Evolutionary conservation across 495 filamentous ascomycete genomes (phyloP).

Genomic region (Haplographium delicatum): DNA sequence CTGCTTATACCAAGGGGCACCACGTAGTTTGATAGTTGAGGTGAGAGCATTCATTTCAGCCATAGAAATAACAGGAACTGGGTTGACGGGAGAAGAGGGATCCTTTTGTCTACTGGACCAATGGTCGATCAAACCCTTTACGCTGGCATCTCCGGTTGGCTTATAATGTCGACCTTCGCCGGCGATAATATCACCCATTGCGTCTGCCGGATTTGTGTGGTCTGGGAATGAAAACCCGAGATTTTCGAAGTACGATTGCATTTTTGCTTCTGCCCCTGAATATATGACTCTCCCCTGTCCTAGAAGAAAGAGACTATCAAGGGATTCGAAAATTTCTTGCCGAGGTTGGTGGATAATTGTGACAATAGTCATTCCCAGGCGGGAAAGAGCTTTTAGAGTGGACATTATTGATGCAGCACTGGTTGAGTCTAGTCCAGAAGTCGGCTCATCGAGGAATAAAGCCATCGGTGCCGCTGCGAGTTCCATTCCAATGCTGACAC

Average conservation of each 20-base stretch:
- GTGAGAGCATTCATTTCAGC: conserved; percentile 24
- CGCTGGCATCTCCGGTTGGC: conserved; percentile 35
- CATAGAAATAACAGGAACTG: conserved; percentile 15
- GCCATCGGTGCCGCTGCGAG: conserved; percentile 79
- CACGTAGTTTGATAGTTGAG: conserved; percentile 31
- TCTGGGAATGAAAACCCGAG: conserved; percentile 56
- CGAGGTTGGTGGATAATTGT: conserved; percentile 91
- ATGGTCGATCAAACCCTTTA: conserved; percentile 35
- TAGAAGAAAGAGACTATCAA: conserved; percentile 61
- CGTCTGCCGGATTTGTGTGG: conserved; percentile 67
- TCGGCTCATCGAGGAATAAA: conserved; percentile 90
- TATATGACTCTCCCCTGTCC: conserved; percentile 65
- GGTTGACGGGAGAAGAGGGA: conserved; percentile 16
- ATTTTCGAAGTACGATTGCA: conserved; percentile 55
- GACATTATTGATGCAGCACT: conserved; percentile 82
- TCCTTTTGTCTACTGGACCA: conserved; percentile 30
- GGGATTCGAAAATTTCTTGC: conserved; percentile 76
- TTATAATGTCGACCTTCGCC: conserved; percentile 51
- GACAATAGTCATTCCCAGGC: conserved; percentile 78
- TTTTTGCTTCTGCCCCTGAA: conserved; percentile 50
- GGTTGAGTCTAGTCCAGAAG: conserved; percentile 78
- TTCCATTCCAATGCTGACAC: conserved; percentile 85
- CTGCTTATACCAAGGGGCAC: conserved; percentile 43
- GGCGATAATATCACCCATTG: conserved; percentile 67
- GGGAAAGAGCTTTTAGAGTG: conserved; percentile 78